Conservation (phyloP, 1,284 basidiomycete genomes). For the Pholiota adiposa region DNA sequence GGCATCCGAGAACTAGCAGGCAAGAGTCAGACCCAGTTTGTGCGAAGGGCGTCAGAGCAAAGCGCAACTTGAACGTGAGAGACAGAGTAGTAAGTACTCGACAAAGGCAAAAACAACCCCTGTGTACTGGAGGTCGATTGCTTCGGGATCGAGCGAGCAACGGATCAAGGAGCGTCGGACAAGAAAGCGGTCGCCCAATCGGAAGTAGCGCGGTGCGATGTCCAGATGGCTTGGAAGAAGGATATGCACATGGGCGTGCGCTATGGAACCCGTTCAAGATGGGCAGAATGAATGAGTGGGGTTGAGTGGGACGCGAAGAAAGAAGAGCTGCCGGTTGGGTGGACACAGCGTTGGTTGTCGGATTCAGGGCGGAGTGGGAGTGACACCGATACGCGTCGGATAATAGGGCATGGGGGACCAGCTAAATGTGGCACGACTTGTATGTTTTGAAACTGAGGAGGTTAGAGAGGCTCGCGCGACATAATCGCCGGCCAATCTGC, state of each 20-base stretch:
- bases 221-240: background rate
- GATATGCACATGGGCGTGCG: background rate
- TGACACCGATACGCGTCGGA: constrained; percentile 1
- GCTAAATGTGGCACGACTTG: background rate
- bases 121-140: no score
- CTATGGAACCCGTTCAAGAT: background rate
- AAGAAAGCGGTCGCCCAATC: background rate
- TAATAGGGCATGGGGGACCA: background rate
- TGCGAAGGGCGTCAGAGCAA: no score
- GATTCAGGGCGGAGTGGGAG: background rate
- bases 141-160: background rate
- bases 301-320: background rate
- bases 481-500: background rate
- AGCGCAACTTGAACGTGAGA: no score
- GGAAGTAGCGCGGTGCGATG: background rate
- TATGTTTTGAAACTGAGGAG: background rate
- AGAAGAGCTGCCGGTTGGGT: background rate
- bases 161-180: background rate
- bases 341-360: background rate
- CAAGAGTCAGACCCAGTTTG: no score
- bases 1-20: no score
- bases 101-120: no score
- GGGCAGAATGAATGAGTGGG: background rate
- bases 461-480: background rate
- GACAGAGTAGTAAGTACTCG: no score